Percentiles rank a stretch among this genome's conserved stretches.
Evolutionary conservation across 169 alveolate species (phyloP).

Genomic region (Plasmodium gonderi): DNA sequence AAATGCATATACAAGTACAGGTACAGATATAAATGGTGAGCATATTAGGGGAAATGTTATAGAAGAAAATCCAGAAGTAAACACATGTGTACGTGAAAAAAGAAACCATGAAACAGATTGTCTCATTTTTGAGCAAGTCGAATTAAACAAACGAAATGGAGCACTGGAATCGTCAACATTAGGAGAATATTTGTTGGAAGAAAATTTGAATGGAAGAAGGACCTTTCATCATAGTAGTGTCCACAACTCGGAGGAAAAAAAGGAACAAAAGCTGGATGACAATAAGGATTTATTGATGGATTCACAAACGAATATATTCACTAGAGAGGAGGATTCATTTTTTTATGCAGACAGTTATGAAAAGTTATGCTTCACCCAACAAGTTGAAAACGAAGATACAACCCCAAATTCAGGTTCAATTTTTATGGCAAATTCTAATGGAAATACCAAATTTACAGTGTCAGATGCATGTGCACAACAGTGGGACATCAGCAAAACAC

Average conservation of each 20-base stretch:
- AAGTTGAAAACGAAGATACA: too few species aligned
- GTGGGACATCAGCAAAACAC: too few species aligned
- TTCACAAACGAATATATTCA: not conserved
- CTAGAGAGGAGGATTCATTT: not conserved
- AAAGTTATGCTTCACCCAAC: too few species aligned
- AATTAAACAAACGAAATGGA: not conserved
- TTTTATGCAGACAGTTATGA: too few species aligned
- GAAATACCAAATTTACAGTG: too few species aligned
- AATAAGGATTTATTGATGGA: not conserved
- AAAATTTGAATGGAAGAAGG: not conserved
- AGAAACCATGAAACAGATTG: too few species aligned
- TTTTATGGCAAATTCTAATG: too few species aligned
- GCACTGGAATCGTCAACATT: not conserved
- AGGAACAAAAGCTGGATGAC: not conserved
- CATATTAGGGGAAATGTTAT: not conserved
- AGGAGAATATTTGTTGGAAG: not conserved
- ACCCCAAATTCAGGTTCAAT: too few species aligned
- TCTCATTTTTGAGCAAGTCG: not conserved
- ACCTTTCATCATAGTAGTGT: not conserved
- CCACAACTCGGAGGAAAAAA: not conserved
- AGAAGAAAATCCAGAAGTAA: not conserved
- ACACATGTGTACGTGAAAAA: too few species aligned
- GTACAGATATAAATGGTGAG: not conserved
- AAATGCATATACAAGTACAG: too few species aligned
- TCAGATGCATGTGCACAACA: too few species aligned